Base-by-base conservation (phyloP, 2,329 filamentous ascomycete genomes). In the Penicillium glabrum region DNA sequence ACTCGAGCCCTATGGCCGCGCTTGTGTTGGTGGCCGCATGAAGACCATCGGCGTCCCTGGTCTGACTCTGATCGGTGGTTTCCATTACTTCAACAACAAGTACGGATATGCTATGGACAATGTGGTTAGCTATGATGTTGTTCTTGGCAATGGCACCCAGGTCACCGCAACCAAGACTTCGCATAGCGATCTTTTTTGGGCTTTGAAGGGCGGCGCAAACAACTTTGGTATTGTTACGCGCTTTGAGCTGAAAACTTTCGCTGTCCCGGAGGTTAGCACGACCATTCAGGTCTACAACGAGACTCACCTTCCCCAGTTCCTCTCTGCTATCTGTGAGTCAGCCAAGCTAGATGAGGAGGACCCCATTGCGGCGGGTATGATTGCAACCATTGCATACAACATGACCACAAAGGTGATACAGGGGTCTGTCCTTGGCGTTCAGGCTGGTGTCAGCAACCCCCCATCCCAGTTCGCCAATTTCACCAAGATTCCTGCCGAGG, bases 31-130 rank as follows among this genome's bases (percentile, higher is more conserved):
- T 6, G 74, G 72, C 8, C 67, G 75, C 7, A 57, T 67, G 8
- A 67, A 68, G 23, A 64, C 59, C 3, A 74, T 77, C 33, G 75
- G 74, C 3, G 70, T 77, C 3, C 69, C 67, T 0, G 75, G 74
- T 5, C 63, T 75, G 1, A 63, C 66, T 3, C 59, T 75, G 1
- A 74, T 74, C 37, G 73, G 74, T 37, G 72, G 73, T 4, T 57
- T 72, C 21, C 67, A 69, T 19, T 73, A 69, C 35, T 72, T 72
- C 51, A 67, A 63, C 46, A 67, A 67, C 50, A 67, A 68, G 24
- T 62, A 69, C 46, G 74, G 74, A 8, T 74, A 68, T 19, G 72
- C 65, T 3, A 71, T 69, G 60, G 70, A 73, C 52, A 72, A 69
- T 27, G 67, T 74, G 0, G 53, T 65, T 21, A 65, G 57, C n/a